Conservation (phyloP, 129 eudicot genomes). For the Scalesia atractyloides region DNA sequence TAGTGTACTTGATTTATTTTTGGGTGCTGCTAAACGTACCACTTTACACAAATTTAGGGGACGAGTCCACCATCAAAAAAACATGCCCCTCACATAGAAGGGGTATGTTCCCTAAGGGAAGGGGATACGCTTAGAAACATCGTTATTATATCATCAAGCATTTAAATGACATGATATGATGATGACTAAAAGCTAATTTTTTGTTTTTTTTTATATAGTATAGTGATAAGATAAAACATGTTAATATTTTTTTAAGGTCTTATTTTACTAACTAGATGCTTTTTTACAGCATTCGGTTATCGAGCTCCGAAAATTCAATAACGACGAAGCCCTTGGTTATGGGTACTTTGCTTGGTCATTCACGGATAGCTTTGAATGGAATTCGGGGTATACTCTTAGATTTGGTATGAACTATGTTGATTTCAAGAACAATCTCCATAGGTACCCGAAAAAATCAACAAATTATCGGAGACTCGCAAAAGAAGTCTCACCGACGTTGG, state of each 20-base stretch:
- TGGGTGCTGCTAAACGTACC: too few species aligned
- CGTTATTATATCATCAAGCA: background rate
- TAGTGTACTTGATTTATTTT: background rate
- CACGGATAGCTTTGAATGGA: constrained; percentile 64
- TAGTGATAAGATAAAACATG: too few species aligned
- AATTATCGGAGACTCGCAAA: background rate
- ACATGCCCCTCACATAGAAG: too few species aligned
- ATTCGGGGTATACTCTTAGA: constrained; percentile 39
- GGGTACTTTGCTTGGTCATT: constrained; percentile 58
- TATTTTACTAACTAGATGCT: background rate
- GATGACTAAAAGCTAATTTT: too few species aligned
- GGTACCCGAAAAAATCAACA: constrained; percentile 52
- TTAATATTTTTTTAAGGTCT: too few species aligned
- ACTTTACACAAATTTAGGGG: too few species aligned
- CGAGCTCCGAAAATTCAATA: background rate
- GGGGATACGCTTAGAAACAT: too few species aligned
- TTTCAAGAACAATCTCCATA: constrained; percentile 31
- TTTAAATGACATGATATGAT: too few species aligned
- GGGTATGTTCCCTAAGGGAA: too few species aligned
- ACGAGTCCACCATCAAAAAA: too few species aligned
- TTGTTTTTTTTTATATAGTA: too few species aligned
- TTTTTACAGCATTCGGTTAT: constrained; percentile 20
- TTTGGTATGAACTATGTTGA: constrained; percentile 57
- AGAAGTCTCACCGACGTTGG: background rate
- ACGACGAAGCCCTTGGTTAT: constrained; percentile 5